These are phyloP conservation scores for Rhododendron vialii DNA, from an alignment of 148 eudicot species.

Conservation along the genomic window DNA sequence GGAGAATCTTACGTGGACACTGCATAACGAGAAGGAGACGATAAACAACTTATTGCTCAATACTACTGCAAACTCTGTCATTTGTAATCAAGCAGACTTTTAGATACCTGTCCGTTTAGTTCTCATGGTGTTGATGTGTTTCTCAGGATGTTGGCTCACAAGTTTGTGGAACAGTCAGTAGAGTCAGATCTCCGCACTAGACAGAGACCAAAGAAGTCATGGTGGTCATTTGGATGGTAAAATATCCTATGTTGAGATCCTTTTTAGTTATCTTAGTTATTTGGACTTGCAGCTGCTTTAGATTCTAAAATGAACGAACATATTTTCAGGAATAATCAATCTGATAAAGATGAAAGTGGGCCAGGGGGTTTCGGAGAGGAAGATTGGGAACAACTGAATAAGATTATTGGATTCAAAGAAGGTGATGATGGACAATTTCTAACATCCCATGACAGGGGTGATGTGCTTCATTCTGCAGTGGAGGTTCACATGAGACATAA, in stretches of 20 bases:
- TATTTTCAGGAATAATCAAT: constrained; percentile 53
- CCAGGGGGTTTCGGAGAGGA: constrained; percentile 61
- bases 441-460: constrained; percentile 35
- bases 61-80: neutral
- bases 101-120: neutral
- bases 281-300: constrained; percentile 9
- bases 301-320: neutral
- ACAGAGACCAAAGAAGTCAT: constrained; percentile 73
- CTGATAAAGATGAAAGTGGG: constrained; percentile 60
- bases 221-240: constrained; percentile 98
- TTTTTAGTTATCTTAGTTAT: neutral
- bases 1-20: neutral
- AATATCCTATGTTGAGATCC: neutral
- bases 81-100: neutral
- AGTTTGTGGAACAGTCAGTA: constrained; percentile 71
- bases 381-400: constrained; percentile 84
- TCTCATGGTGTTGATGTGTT: constrained; percentile 1
- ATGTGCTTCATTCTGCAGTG: constrained; percentile 55
- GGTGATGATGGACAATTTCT: constrained; percentile 50
- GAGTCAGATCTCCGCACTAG: constrained; percentile 47
- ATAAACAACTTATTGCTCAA: neutral
- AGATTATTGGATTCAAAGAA: constrained; percentile 81
- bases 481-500: constrained; percentile 94
- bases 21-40: neutral
- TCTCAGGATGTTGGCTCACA: constrained; percentile 95